A percentile compares a stretch with the other conserved stretches of the same genome.
Conservation (phyloP, 1,284 basidiomycete genomes). For the Rhodofomes roseus region DNA sequence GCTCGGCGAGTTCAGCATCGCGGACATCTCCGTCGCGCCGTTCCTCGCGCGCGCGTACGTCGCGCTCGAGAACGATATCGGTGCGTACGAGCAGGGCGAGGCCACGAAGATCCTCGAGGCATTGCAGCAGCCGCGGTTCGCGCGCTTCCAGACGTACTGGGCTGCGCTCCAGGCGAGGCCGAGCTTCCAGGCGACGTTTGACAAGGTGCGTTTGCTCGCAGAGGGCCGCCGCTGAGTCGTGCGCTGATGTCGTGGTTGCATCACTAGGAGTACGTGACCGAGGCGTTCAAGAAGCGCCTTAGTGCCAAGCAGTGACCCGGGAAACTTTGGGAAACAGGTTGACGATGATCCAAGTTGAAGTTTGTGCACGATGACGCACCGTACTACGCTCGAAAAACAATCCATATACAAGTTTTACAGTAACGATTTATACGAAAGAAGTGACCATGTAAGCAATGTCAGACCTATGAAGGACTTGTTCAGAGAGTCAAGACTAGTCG, state of each 20-base stretch:
- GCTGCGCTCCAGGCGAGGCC: slow-evolving; percentile 24
- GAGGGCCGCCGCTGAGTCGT: background rate
- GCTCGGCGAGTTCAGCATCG: slow-evolving; percentile 41
- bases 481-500: too few relatives aligned
- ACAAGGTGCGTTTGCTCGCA: slow-evolving; percentile 23
- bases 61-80: slow-evolving; percentile 27
- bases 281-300: slow-evolving; percentile 10
- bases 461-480: too few relatives aligned
- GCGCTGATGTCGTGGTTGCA: background rate
- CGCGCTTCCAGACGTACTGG: slow-evolving; percentile 28
- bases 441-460: too few relatives aligned
- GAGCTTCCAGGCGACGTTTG: slow-evolving; percentile 27
- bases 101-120: slow-evolving; percentile 24
- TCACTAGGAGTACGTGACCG: slow-evolving; percentile 12
- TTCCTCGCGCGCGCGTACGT: slow-evolving; percentile 30
- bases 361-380: too few relatives aligned
- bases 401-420: too few relatives aligned
- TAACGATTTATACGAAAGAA: too few relatives aligned
- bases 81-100: slow-evolving; percentile 25
- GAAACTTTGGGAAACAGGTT: background rate
- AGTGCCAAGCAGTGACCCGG: slow-evolving; percentile 9
- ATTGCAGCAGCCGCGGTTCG: slow-evolving; percentile 24
- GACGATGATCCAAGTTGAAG: too few relatives aligned
- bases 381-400: too few relatives aligned
- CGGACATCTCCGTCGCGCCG: slow-evolving; percentile 47